These are phyloP conservation scores for Viola pubescens DNA, from an alignment of 441 rosid genomes.

Conservation along the genomic window DNA sequence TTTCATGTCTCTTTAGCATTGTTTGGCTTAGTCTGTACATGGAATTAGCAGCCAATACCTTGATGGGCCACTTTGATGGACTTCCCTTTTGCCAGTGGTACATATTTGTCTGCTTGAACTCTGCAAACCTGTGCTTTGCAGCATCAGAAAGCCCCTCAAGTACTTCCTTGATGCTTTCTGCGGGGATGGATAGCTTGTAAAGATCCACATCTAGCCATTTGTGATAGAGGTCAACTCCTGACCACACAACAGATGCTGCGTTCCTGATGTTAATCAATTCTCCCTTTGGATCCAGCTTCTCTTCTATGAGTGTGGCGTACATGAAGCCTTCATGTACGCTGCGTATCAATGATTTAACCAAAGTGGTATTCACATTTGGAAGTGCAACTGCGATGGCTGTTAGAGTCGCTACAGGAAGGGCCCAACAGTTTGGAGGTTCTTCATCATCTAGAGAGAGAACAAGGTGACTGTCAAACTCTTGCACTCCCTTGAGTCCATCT, in stretches of 20 bases:
- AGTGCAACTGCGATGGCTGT: slow-evolving; percentile 58
- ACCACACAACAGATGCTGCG: slow-evolving; percentile 58
- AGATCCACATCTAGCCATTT: slow-evolving; percentile 69
- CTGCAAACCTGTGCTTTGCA: slow-evolving; percentile 41
- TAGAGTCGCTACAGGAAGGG: slow-evolving; percentile 70
- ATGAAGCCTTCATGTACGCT: slow-evolving; percentile 56
- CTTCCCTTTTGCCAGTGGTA: slow-evolving; percentile 35
- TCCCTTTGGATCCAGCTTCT: slow-evolving; percentile 27
- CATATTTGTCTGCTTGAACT: slow-evolving; percentile 31
- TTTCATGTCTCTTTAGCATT: slow-evolving; percentile 33
- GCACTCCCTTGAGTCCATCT: slow-evolving; percentile 52
- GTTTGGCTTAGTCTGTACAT: slow-evolving; percentile 69
- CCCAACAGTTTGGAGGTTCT: slow-evolving; percentile 68
- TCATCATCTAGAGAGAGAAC: slow-evolving; percentile 38
- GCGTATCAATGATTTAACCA: slow-evolving; percentile 31
- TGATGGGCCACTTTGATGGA: slow-evolving; percentile 63
- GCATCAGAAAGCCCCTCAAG: slow-evolving; percentile 44
- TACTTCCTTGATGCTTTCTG: slow-evolving; percentile 32
- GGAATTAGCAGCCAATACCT: slow-evolving; percentile 67
- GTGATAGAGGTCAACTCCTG: slow-evolving; percentile 58
- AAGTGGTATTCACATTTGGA: slow-evolving; percentile 30
- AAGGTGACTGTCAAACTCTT: slow-evolving; percentile 44
- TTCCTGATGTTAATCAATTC: slow-evolving; percentile 32
- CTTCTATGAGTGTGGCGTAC: slow-evolving; percentile 47
- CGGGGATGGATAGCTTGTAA: slow-evolving; percentile 33